Conservation (phyloP, 2,329 filamentous ascomycete species). For the Grosmannia huntii region DNA sequence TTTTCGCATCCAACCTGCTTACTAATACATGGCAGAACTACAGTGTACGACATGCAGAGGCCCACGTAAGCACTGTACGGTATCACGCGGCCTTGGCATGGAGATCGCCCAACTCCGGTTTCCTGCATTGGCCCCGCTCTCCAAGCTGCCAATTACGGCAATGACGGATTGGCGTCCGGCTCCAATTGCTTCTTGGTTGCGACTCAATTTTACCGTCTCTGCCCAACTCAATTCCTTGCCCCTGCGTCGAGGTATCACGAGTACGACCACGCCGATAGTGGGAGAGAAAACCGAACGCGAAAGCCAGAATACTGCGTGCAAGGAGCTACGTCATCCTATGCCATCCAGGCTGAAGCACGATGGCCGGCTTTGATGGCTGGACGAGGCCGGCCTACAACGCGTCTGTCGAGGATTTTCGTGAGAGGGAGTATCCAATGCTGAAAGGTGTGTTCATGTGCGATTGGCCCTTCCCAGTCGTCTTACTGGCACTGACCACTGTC, state of each 20-base stretch:
- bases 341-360: not conserved
- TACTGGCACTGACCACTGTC: constrained; percentile 4
- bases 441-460: constrained; percentile 31
- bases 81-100: not conserved
- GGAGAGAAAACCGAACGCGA: not conserved
- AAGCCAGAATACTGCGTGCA: not conserved
- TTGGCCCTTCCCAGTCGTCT: not conserved
- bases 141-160: not conserved
- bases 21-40: too few species aligned
- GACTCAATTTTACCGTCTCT: not conserved
- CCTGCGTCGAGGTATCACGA: too few species aligned
- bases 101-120: not conserved
- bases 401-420: constrained; percentile 44
- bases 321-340: not conserved
- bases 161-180: not conserved
- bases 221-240: not conserved
- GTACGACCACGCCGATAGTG: too few species aligned
- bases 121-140: not conserved
- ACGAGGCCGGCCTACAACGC: constrained; percentile 36
- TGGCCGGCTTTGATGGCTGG: not conserved
- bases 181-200: not conserved
- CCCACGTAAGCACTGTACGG: not conserved
- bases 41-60: too few species aligned
- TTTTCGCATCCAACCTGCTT: too few species aligned
- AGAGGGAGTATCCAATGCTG: constrained; percentile 56